Base-by-base conservation (phyloP, 2,329 filamentous ascomycete species). In the Nigrospora oryzae region DNA sequence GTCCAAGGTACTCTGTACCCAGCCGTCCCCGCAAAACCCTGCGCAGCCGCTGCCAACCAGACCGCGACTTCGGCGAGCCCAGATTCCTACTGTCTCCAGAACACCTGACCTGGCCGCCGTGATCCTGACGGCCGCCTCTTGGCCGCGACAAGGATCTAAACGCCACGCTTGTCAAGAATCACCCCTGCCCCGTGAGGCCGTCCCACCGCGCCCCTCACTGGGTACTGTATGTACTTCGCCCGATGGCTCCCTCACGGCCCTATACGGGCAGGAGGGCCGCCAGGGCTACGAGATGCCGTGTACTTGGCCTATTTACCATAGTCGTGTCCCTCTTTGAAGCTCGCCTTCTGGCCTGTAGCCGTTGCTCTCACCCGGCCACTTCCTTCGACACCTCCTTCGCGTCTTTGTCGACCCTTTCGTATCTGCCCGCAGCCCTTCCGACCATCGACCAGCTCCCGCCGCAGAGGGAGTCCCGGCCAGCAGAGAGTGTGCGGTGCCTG, bases 21-120 rank as follows among this genome's bases (percentile, higher is more conserved):
- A 46, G 46, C 44, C 42, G 47, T 51, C 56, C 52, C 51, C 50
- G 50, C 51, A 57, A 40, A 54, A 28, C 49, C 46, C 51, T 52
- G 53, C 53, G 50, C 51, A 46, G 52, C 49, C 55, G 50, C 55
- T 53, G 47, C 58, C 56, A 60, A 58, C 56, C 56, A 60, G 56
- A 55, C 56, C 53, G 52, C 52, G 48, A 48, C 51, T 50, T 59
- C 59, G 58, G 59, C 54, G 52, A 60, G 52, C 55, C 58, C 59
- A 56, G 58, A 23, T 42, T 28, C 23, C 23, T 28, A 36, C 13
- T 16, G 34, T 36, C 13, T 30, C 40, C 28, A 36, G 32, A 42
- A 40, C 51, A 44, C 44, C 46, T 40, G 46, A 49, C 43, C 36
- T 45, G 41, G 32, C 40, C 43, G 45, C 40, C 35, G 39, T 44